Percentiles rank a stretch among this genome's conserved stretches.
Conservation (phyloP, 2,329 filamentous ascomycete species). For the Cladophialophora immunda region DNA sequence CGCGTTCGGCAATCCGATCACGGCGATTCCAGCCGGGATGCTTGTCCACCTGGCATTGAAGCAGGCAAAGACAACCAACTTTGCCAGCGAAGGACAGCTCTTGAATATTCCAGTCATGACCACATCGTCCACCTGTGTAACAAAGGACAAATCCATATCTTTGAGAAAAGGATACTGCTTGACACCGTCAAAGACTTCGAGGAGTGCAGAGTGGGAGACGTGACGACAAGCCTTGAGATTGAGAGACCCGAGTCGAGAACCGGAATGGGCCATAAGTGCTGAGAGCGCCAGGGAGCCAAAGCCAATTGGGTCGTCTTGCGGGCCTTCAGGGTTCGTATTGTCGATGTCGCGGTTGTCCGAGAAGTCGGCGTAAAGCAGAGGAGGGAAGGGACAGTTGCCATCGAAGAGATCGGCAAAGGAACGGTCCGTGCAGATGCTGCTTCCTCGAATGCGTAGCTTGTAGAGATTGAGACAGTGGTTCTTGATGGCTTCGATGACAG, state of each 20-base stretch:
- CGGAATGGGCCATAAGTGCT: slow-evolving; percentile 86
- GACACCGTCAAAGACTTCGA: slow-evolving; percentile 72
- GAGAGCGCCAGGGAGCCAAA: slow-evolving; percentile 78
- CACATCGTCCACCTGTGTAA: slow-evolving; percentile 55
- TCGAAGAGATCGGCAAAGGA: slow-evolving; percentile 78
- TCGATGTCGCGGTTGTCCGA: slow-evolving; percentile 81
- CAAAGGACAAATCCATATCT: slow-evolving; percentile 79
- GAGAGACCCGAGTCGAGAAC: slow-evolving; percentile 68
- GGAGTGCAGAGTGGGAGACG: slow-evolving; percentile 75
- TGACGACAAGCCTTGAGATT: slow-evolving; percentile 87
- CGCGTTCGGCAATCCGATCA: slow-evolving; percentile 68
- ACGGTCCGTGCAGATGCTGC: slow-evolving; percentile 76
- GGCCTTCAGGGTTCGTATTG: slow-evolving; percentile 69
- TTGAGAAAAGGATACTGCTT: slow-evolving; percentile 73
- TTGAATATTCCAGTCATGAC: slow-evolving; percentile 55
- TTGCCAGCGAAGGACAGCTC: slow-evolving; percentile 58
- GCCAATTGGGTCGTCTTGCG: slow-evolving; percentile 68
- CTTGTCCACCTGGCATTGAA: slow-evolving; percentile 66
- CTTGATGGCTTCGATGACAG: slow-evolving; percentile 75
- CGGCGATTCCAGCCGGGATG: slow-evolving; percentile 65
- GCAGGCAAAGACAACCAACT: slow-evolving; percentile 70
- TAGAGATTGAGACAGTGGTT: slow-evolving; percentile 70
- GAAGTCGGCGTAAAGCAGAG: slow-evolving; percentile 76
- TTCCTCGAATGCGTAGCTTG: slow-evolving; percentile 85
- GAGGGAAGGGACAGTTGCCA: slow-evolving; percentile 66